Conservation (phyloP, 1,284 basidiomycete genomes). For the Apiotrichum akiyoshidainum region DNA sequence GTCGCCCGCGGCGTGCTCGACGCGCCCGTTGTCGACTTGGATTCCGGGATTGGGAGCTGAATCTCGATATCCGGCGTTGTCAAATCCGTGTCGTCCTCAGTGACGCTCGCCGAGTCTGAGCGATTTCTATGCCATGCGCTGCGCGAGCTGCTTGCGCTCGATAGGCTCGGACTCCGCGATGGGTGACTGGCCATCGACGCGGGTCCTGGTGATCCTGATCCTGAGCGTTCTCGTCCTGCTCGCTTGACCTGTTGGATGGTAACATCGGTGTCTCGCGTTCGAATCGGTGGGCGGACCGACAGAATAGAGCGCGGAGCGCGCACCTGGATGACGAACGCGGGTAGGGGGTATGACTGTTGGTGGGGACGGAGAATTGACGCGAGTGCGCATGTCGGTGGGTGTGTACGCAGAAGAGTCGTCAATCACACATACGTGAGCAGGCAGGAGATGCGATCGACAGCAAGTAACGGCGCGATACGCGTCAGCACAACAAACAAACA, state of each 20-base stretch:
- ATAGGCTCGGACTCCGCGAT: not conserved
- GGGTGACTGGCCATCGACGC: too few species aligned
- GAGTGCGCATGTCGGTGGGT: not conserved
- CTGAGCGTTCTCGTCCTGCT: too few species aligned
- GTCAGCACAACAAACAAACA: too few species aligned
- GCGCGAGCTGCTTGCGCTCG: not conserved
- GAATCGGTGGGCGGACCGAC: not conserved
- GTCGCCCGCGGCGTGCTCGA: constrained; percentile 1
- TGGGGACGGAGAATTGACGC: not conserved
- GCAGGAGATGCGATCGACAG: too few species aligned
- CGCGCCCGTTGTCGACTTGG: not conserved
- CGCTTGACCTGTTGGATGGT: constrained; percentile 23
- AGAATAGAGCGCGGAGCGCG: not conserved
- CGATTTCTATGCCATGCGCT: not conserved
- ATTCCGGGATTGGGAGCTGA: too few species aligned
- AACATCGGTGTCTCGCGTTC: constrained; percentile 33
- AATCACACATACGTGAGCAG: too few species aligned
- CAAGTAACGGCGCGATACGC: too few species aligned
- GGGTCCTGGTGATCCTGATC: too few species aligned
- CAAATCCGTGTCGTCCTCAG: not conserved
- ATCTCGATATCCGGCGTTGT: not conserved
- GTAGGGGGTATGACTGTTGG: constrained; percentile 36
- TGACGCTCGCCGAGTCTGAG: not conserved
- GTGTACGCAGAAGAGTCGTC: not conserved
- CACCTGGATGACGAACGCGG: constrained; percentile 28